phyloP scores from a whole-genome alignment of 169 alveolate species.

The Cryptosporidium bovis region DNA sequence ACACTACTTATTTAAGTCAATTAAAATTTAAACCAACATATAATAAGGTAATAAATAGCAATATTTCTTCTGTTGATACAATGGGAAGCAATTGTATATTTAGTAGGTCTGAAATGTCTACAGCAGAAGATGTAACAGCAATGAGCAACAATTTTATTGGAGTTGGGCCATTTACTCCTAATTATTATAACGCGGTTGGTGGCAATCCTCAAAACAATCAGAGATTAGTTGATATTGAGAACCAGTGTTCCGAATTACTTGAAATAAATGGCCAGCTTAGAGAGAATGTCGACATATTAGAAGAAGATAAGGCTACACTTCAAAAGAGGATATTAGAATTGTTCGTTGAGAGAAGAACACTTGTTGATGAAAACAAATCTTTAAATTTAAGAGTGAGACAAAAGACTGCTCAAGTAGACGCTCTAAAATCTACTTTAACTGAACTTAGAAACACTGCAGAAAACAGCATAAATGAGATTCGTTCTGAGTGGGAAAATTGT shows the following conservation, averaged over 20 bases:
- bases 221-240: constrained; percentile 24
- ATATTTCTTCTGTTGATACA: background rate
- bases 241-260: constrained; percentile 49
- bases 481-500: constrained; percentile 69
- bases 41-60: background rate
- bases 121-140: constrained; percentile 31
- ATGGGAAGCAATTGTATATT: constrained; percentile 1
- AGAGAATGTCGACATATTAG: constrained; percentile 56
- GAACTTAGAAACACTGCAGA: constrained; percentile 74
- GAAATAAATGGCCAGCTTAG: constrained; percentile 35
- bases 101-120: constrained; percentile 47
- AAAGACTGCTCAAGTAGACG: constrained; percentile 66
- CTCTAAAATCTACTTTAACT: constrained; percentile 57
- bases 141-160: background rate
- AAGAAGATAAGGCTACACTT: constrained; percentile 70
- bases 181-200: background rate
- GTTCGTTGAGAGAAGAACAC: constrained; percentile 67
- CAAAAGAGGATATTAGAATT: constrained; percentile 66
- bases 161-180: constrained; percentile 9
- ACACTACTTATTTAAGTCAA: background rate
- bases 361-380: constrained; percentile 46
- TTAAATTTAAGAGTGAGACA: constrained; percentile 39
- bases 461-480: constrained; percentile 45
- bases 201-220: background rate
- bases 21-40: background rate